Evolutionary conservation across 768 basidiomycete genomes (phyloP).

Genomic region (Lactifluus hygrophoroides): DNA sequence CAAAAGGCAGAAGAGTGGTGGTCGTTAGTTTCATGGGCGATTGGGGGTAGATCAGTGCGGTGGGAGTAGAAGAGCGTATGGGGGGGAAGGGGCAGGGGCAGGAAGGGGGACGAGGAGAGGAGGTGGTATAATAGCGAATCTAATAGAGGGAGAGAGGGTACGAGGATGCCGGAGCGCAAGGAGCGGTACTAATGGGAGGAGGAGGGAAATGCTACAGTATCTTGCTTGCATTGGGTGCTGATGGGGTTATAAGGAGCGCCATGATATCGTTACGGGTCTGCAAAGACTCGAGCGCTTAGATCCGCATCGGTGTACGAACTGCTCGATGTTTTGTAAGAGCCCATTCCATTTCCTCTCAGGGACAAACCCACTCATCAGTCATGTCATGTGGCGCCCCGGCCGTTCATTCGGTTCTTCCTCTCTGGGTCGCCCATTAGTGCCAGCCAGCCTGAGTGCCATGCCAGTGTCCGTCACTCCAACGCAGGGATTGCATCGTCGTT

Average conservation of each 20-base stretch:
- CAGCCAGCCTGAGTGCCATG: too few species aligned
- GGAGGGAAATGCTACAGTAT: neutral
- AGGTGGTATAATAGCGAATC: neutral
- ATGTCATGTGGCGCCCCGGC: neutral
- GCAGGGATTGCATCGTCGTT: too few species aligned
- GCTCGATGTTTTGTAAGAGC: neutral
- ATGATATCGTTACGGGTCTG: neutral
- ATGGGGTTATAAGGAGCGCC: neutral
- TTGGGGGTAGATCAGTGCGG: neutral
- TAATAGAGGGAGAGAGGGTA: neutral
- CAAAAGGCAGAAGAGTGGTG: constrained; percentile 15
- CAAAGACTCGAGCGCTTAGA: neutral
- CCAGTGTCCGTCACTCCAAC: neutral
- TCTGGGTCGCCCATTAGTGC: too few species aligned
- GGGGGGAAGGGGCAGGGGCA: neutral
- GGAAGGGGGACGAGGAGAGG: neutral
- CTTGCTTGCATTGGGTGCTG: neutral
- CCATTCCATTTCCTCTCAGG: neutral
- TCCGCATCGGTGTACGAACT: neutral
- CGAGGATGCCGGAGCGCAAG: neutral
- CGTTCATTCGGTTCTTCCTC: neutral
- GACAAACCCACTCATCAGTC: neutral
- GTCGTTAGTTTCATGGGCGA: constrained; percentile 7
- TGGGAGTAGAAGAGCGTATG: neutral
- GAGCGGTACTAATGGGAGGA: neutral